Percentiles rank a stretch among this genome's conserved stretches.
phyloP scores from a whole-genome alignment of 306 rosid species.

The Prunus mira region DNA sequence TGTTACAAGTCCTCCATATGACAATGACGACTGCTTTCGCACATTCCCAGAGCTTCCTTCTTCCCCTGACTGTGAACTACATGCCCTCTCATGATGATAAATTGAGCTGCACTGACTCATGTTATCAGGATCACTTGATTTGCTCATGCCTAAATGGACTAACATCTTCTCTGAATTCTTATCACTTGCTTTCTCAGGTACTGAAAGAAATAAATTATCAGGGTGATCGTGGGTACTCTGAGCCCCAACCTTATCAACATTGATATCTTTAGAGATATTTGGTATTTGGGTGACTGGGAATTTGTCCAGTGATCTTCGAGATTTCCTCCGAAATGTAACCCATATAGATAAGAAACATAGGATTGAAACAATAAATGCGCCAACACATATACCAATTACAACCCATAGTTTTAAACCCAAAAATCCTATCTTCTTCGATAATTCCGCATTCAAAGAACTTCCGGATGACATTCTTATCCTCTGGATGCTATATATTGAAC shows the following conservation, averaged over 20 bases:
- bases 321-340: conserved; percentile 77
- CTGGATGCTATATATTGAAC: conserved; percentile 28
- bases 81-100: conserved; percentile 77
- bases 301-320: conserved; percentile 60
- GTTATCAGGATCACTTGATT: conserved; percentile 67
- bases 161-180: conserved; percentile 60
- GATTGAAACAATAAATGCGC: conserved; percentile 74
- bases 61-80: conserved; percentile 76
- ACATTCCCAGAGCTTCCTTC: conserved; percentile 82
- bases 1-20: conserved; percentile 57
- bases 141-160: conserved; percentile 56
- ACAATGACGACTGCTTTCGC: conserved; percentile 50
- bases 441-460: conserved; percentile 54
- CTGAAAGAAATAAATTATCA: conserved; percentile 43
- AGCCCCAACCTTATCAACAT: conserved; percentile 69
- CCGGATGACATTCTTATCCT: conserved; percentile 50
- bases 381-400: conserved; percentile 77
- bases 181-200: conserved; percentile 56
- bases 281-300: conserved; percentile 73
- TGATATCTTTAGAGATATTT: conserved; percentile 74
- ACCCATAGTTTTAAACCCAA: conserved; percentile 85
- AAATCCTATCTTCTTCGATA: conserved; percentile 67
- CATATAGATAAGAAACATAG: conserved; percentile 72
- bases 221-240: conserved; percentile 51
- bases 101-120: conserved; percentile 78